These are phyloP conservation scores for Breynia disticha DNA, from an alignment of 441 rosid genomes.

Conservation along the genomic window DNA sequence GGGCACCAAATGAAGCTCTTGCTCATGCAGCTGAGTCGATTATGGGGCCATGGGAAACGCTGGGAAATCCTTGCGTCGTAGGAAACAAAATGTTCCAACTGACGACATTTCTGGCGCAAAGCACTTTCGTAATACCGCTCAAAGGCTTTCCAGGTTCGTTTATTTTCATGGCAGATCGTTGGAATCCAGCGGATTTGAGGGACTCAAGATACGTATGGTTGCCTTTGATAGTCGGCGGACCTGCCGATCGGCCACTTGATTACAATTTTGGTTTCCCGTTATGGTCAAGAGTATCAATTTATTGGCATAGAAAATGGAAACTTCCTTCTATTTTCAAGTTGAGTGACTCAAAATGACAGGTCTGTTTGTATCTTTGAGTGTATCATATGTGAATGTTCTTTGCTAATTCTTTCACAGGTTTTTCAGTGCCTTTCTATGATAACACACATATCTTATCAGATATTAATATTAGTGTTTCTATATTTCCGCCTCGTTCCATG, in stretches of 20 bases:
- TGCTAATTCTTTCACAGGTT: constrained; percentile 15
- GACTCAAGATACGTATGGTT: constrained; percentile 87
- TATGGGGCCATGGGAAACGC: constrained; percentile 91
- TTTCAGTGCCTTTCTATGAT: not conserved
- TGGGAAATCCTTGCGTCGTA: constrained; percentile 82
- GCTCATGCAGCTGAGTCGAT: constrained; percentile 78
- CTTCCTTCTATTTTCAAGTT: constrained; percentile 31
- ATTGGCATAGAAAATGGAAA: constrained; percentile 87
- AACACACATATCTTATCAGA: constrained; percentile 2
- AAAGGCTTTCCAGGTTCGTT: constrained; percentile 52
- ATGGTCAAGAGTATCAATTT: constrained; percentile 82
- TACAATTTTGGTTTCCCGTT: constrained; percentile 63
- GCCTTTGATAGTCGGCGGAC: constrained; percentile 70
- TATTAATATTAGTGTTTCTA: constrained; percentile 16
- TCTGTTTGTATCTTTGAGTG: constrained; percentile 5
- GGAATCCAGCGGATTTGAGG: constrained; percentile 82
- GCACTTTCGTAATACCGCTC: constrained; percentile 70
- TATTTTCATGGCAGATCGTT: constrained; percentile 90
- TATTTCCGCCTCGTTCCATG: no score
- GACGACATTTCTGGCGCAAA: constrained; percentile 75
- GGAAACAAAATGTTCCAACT: constrained; percentile 60
- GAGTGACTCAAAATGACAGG: constrained; percentile 22
- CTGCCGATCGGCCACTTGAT: constrained; percentile 70
- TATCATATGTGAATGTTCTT: constrained; percentile 16
- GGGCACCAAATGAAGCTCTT: constrained; percentile 94